A percentile compares a stretch with the other conserved stretches of the same genome.
phyloP scores from a whole-genome alignment of 352 stramenopile genomes.

The Albugo laibachii region DNA sequence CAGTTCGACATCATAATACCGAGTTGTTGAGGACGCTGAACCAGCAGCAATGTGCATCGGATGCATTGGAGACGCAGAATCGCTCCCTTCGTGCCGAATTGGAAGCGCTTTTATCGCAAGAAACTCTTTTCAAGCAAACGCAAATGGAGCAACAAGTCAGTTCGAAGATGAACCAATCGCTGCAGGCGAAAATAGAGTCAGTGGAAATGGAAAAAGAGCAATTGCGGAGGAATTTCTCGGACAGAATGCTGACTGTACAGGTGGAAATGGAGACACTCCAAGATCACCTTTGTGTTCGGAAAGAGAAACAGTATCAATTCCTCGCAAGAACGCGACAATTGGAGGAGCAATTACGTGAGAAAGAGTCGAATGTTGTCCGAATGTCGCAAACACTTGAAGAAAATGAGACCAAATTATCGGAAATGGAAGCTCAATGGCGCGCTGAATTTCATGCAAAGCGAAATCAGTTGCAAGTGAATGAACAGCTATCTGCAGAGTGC shows the following conservation, averaged over 20 bases:
- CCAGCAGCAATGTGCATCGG: slow-evolving; percentile 82
- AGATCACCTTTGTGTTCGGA: slow-evolving; percentile 89
- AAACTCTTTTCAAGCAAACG: slow-evolving; percentile 81
- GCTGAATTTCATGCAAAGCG: slow-evolving; percentile 85
- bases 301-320: slow-evolving; percentile 95
- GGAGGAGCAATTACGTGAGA: slow-evolving; percentile 83
- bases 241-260: slow-evolving; percentile 88
- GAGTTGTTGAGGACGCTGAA: slow-evolving; percentile 89
- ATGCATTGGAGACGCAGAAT: slow-evolving; percentile 35
- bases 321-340: slow-evolving; percentile 91
- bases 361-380: slow-evolving; percentile 39
- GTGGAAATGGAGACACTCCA: slow-evolving; percentile 91
- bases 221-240: slow-evolving; percentile 82
- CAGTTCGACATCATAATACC: slow-evolving; percentile 87
- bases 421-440: slow-evolving; percentile 89
- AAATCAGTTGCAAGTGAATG: slow-evolving; percentile 84
- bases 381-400: slow-evolving; percentile 48
- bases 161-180: too few relatives aligned
- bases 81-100: slow-evolving; percentile 43
- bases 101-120: slow-evolving; percentile 76
- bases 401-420: slow-evolving; percentile 75
- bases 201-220: slow-evolving; percentile 52
- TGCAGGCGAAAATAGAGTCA: background rate
- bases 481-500: slow-evolving; percentile 78
- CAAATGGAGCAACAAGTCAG: slow-evolving; percentile 12